phyloP scores from a whole-genome alignment of 2,329 filamentous ascomycete species.

The Dactylellina cionopaga region DNA sequence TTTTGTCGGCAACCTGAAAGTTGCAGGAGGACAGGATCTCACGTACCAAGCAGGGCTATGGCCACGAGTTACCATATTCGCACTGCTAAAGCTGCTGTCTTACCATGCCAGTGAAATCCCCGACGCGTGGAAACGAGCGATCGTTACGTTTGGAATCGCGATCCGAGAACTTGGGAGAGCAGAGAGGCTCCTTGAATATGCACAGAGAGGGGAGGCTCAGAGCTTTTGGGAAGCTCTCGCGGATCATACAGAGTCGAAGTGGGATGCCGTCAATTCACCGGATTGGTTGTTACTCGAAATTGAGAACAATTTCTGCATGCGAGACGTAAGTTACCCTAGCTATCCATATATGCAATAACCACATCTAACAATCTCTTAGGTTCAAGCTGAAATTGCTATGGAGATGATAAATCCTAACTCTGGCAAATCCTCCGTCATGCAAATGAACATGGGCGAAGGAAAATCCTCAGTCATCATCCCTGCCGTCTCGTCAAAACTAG shows the following conservation, averaged over 20 bases:
- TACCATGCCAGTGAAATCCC: conserved; percentile 54
- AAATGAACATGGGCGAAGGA: conserved; percentile 77
- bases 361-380: conserved; percentile 52
- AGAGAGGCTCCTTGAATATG: conserved; percentile 60
- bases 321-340: conserved; percentile 58
- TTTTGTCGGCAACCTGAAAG: background rate
- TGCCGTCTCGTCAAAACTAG: conserved; percentile 68
- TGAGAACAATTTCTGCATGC: conserved; percentile 71
- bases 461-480: conserved; percentile 77
- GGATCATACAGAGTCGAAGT: conserved; percentile 66
- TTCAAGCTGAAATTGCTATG: conserved; percentile 69
- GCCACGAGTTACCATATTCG: conserved; percentile 32
- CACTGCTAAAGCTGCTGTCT: conserved; percentile 12
- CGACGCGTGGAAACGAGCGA: conserved; percentile 59
- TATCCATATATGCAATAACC: background rate
- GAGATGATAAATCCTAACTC: conserved; percentile 66
- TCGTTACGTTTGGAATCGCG: conserved; percentile 62
- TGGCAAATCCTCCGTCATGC: conserved; percentile 67
- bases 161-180: conserved; percentile 63
- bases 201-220: conserved; percentile 58
- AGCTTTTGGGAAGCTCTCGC: conserved; percentile 54
- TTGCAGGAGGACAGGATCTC: conserved; percentile 1
- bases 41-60: conserved; percentile 52
- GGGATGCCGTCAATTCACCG: conserved; percentile 66
- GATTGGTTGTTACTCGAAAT: conserved; percentile 76